Base-by-base conservation (phyloP, 2,329 filamentous ascomycete genomes). In the Colletotrichum eremochloae region DNA sequence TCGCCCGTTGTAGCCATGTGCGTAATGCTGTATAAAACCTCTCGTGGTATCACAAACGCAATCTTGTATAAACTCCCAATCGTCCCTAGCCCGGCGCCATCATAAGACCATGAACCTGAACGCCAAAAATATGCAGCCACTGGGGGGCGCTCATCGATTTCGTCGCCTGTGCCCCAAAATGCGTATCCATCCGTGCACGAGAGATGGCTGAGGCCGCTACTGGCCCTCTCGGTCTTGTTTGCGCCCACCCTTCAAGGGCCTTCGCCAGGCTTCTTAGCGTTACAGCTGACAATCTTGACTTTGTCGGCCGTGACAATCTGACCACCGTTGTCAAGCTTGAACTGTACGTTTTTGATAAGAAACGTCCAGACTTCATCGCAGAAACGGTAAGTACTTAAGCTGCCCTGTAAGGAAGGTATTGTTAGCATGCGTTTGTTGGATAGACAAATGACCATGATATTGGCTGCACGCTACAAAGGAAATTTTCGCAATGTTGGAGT, bases 331-430 rank as follows among this genome's bases (percentile, higher is more conserved):
- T 98, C 96, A 85, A 98, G 92, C 85, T 99, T 99, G 86, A 99
- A 98, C n/a, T 92, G 95, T 68, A 98, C 95, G 76, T 98, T 96
- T 84, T 98, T 98, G 84, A 99, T 97, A 71, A 99, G 89, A 82
- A 99, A 99, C 1, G 96, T 99, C 96, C 96, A 99, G 71, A 99
- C 96, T 85, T 99, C 96, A 84, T 99, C 96, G 86, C 96, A 99
- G 88, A 99, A 99, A 77, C 96, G 93, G 86, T 99, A 99, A 20
- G 96, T 98, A 81, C 98, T 95, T 75, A 99, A 91, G 80, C 97
- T 96, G 60, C 96, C 96, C 96, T 98, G 77, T 71, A 71, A 9
- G 33, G 53, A 14, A 9, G n/a, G 40, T 15, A 20, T 12, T 31
- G 31, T 73, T 48, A 61, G 71, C 42, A 20, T 38, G 36, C 7